A percentile compares a stretch with the other conserved stretches of the same genome.
phyloP scores from a whole-genome alignment of 139 green algal species.

The Micromonas pusilla region DNA sequence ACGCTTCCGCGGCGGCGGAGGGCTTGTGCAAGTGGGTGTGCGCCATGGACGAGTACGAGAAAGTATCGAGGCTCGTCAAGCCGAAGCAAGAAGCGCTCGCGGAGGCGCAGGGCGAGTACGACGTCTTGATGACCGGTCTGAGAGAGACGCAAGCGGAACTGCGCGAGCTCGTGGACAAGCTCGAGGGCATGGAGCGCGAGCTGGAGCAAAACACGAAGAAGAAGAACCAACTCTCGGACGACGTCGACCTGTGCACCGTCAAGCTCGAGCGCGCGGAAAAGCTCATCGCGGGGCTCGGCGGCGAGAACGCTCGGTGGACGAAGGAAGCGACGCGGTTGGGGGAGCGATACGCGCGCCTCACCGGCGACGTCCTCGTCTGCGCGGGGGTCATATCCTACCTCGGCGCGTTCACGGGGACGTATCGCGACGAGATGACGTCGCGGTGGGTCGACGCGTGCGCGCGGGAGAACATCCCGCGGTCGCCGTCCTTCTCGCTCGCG shows the following conservation, averaged over 20 bases:
- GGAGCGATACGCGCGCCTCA: slow-evolving; percentile 58
- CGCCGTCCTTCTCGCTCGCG: slow-evolving; percentile 42
- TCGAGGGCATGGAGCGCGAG: slow-evolving; percentile 63
- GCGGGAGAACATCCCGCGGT: slow-evolving; percentile 28
- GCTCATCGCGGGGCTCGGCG: slow-evolving; percentile 62
- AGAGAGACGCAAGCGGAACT: slow-evolving; percentile 62
- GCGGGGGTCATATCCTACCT: slow-evolving; percentile 67
- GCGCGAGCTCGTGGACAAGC: slow-evolving; percentile 63
- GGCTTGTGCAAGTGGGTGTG: slow-evolving; percentile 67
- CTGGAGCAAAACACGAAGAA: slow-evolving; percentile 56
- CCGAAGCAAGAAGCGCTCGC: slow-evolving; percentile 60
- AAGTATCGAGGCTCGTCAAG: slow-evolving; percentile 50
- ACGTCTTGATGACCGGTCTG: slow-evolving; percentile 57
- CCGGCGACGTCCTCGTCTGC: slow-evolving; percentile 66
- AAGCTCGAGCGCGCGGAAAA: slow-evolving; percentile 67
- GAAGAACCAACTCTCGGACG: slow-evolving; percentile 56
- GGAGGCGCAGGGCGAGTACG: slow-evolving; percentile 52
- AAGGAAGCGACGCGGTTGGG: slow-evolving; percentile 49
- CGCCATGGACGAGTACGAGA: slow-evolving; percentile 71
- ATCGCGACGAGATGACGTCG: slow-evolving; percentile 43
- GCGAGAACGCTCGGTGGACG: slow-evolving; percentile 71
- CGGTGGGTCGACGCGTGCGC: slow-evolving; percentile 49
- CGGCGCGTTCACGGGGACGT: slow-evolving; percentile 65
- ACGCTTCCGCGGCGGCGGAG: slow-evolving; percentile 58
- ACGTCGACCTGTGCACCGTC: slow-evolving; percentile 59